Evolutionary conservation across 371 early-diverging fungal species (phyloP).

Genomic region (Lichtheimia ramosa): DNA sequence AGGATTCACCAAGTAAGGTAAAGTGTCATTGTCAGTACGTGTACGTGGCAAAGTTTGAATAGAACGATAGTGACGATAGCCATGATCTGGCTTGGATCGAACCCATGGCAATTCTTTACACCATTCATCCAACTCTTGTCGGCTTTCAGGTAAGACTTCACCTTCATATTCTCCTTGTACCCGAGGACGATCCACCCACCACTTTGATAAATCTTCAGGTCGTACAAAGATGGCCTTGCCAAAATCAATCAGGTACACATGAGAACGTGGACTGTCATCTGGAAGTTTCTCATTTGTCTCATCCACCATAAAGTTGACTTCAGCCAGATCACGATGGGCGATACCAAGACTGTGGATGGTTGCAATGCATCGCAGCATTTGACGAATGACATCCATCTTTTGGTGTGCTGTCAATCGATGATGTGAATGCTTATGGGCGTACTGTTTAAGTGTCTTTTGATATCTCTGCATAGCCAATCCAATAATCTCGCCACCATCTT

Average conservation of each 20-base stretch:
- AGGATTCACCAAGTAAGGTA: constrained; percentile 55
- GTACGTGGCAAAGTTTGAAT: constrained; percentile 61
- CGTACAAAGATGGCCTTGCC: constrained; percentile 57
- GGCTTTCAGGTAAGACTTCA: constrained; percentile 33
- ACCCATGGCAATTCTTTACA: constrained; percentile 50
- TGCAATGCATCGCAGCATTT: constrained; percentile 55
- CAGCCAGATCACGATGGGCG: constrained; percentile 65
- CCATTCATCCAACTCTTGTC: constrained; percentile 44
- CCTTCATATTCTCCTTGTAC: constrained; percentile 27
- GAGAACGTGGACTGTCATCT: constrained; percentile 49
- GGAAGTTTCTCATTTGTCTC: constrained; percentile 33
- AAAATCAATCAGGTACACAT: constrained; percentile 62
- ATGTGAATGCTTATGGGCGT: constrained; percentile 53
- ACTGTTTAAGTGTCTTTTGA: constrained; percentile 59
- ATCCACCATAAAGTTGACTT: constrained; percentile 70
- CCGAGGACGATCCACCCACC: constrained; percentile 49
- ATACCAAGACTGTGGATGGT: constrained; percentile 55
- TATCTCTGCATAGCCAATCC: constrained; percentile 53
- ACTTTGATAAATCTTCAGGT: constrained; percentile 39
- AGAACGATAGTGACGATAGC: constrained; percentile 55
- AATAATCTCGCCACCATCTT: constrained; percentile 36
- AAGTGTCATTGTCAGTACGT: constrained; percentile 39
- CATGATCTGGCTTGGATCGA: constrained; percentile 56
- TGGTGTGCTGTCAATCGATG: constrained; percentile 54
- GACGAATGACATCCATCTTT: constrained; percentile 56